Evolutionary conservation across 2,329 filamentous ascomycete genomes (phyloP).

Genomic region (Claviceps spartinae): DNA sequence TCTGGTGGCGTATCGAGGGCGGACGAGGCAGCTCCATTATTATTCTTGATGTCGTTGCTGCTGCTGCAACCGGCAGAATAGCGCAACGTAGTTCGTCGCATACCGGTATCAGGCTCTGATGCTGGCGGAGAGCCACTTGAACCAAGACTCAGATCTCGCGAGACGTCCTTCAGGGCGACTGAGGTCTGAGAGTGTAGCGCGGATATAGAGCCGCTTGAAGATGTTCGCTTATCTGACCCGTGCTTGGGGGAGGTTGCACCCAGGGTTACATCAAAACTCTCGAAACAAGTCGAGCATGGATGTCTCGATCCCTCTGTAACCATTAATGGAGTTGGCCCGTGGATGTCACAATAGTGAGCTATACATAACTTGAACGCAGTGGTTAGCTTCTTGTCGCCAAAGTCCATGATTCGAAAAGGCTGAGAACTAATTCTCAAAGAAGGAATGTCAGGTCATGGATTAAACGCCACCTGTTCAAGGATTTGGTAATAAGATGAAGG

Average conservation of each 20-base stretch:
- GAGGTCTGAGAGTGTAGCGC: conserved; percentile 21
- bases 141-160: conserved; percentile 33
- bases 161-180: conserved; percentile 29
- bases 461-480: not conserved
- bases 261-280: conserved; percentile 17
- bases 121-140: conserved; percentile 30
- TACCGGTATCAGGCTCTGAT: conserved; percentile 31
- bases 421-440: not conserved
- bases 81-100: conserved; percentile 27
- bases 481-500: not conserved
- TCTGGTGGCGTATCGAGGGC: conserved; percentile 44
- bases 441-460: not conserved
- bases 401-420: conserved; percentile 13
- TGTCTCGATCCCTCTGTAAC: conserved; percentile 53
- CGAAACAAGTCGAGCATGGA: conserved; percentile 45
- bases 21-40: conserved; percentile 20
- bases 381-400: conserved; percentile 19
- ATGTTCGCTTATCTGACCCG: conserved; percentile 22
- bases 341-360: conserved; percentile 57
- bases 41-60: conserved; percentile 7
- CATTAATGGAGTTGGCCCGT: conserved; percentile 56
- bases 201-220: conserved; percentile 24
- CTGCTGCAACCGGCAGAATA: conserved; percentile 19
- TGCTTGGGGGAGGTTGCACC: conserved; percentile 6
- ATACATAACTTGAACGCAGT: conserved; percentile 45